Conservation (phyloP, 352 stramenopile species). For the Globisporangium lucens region DNA sequence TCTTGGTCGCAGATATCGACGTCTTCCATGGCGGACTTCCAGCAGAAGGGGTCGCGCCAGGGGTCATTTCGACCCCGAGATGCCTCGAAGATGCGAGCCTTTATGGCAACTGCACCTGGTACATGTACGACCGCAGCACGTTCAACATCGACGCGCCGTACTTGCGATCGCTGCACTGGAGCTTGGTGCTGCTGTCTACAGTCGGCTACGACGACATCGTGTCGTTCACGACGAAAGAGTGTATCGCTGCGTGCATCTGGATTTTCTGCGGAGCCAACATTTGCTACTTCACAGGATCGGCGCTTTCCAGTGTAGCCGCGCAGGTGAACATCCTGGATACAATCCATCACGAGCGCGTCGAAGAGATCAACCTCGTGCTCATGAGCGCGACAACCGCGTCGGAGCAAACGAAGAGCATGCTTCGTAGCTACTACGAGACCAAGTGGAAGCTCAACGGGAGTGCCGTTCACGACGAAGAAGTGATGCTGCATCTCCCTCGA, state of each 20-base stretch:
- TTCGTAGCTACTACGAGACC: conserved; percentile 64
- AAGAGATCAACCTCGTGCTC: conserved; percentile 60
- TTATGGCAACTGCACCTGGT: conserved; percentile 70
- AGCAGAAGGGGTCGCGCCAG: conserved; percentile 12
- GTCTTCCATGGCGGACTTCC: conserved; percentile 49
- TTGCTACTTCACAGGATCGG: conserved; percentile 65
- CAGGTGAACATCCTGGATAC: conserved; percentile 47
- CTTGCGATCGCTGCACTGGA: conserved; percentile 65
- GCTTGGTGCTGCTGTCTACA: conserved; percentile 66
- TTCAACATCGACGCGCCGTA: conserved; percentile 64
- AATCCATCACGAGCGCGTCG: conserved; percentile 49
- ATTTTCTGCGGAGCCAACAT: conserved; percentile 74
- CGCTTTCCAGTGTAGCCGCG: conserved; percentile 51
- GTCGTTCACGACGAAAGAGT: conserved; percentile 34
- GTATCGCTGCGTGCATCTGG: conserved; percentile 51
- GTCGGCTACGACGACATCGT: conserved; percentile 53
- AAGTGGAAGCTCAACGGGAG: conserved; percentile 77
- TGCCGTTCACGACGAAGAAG: conserved; percentile 43
- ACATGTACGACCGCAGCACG: conserved; percentile 61
- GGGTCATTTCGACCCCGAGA: conserved; percentile 1
- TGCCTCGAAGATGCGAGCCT: conserved; percentile 27
- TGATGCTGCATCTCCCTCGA: conserved; percentile 44
- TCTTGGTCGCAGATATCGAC: conserved; percentile 47
- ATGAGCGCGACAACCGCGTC: conserved; percentile 40
- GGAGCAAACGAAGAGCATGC: conserved; percentile 42